Conservation (phyloP, 2,329 filamentous ascomycete species). For the Alternaria sp. region DNA sequence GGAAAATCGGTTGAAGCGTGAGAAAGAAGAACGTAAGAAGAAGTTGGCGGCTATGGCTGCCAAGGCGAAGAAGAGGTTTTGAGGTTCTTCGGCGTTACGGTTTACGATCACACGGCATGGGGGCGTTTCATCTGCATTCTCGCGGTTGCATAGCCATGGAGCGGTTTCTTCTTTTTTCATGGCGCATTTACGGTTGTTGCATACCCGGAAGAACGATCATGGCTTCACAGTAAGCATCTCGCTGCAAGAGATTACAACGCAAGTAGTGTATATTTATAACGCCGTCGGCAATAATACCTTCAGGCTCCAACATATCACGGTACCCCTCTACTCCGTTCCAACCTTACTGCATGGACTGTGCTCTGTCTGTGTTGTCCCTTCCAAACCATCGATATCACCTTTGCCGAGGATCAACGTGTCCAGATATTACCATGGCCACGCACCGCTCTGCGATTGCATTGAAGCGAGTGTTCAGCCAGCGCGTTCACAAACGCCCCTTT, state of each 20-base stretch:
- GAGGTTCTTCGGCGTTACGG: constrained; percentile 32
- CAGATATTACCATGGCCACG: neutral
- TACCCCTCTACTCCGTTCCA: neutral
- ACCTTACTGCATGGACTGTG: neutral
- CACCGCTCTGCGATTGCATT: neutral
- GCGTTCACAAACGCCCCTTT: constrained; percentile 18
- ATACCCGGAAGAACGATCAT: constrained; percentile 22
- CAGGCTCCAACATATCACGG: constrained; percentile 2
- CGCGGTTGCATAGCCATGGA: constrained; percentile 42
- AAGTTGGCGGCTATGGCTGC: constrained; percentile 41
- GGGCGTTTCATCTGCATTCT: constrained; percentile 34
- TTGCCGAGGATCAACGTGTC: neutral
- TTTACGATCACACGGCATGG: constrained; percentile 33
- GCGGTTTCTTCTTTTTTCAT: constrained; percentile 28
- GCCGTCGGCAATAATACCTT: constrained; percentile 8
- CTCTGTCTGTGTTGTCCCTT: neutral
- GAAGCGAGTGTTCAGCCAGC: constrained; percentile 4
- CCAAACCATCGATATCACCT: neutral
- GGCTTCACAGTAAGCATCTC: constrained; percentile 22
- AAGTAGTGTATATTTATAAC: constrained; percentile 25
- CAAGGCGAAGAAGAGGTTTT: constrained; percentile 40
- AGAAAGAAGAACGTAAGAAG: constrained; percentile 47
- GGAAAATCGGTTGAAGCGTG: constrained; percentile 50
- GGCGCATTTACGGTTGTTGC: constrained; percentile 29
- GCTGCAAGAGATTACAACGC: constrained; percentile 16